phyloP scores from a whole-genome alignment of 2,329 filamentous ascomycete species.

The Myriosclerotinia curreyana region DNA sequence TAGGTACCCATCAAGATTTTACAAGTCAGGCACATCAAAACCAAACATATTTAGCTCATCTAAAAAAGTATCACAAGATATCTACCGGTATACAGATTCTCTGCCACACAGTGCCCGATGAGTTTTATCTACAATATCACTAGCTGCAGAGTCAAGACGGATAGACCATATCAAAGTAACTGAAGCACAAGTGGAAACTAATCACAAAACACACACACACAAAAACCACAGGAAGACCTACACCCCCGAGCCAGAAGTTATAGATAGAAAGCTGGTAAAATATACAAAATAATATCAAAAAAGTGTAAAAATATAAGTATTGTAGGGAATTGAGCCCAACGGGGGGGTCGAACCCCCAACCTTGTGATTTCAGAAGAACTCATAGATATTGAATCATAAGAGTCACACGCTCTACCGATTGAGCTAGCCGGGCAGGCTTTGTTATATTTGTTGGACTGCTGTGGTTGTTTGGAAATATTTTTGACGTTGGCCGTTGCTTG shows the following conservation, averaged over 20 bases:
- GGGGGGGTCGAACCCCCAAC: slow-evolving; percentile 19
- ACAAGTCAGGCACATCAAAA: neutral
- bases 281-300: neutral
- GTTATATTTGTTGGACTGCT: neutral
- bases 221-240: too few relatives aligned
- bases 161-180: neutral
- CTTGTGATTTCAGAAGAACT: slow-evolving; percentile 17
- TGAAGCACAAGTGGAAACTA: neutral
- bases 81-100: neutral
- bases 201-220: neutral
- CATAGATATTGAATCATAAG: slow-evolving; percentile 26
- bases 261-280: too few relatives aligned
- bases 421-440: slow-evolving; percentile 34
- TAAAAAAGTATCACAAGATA: neutral
- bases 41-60: neutral
- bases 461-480: neutral
- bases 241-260: too few relatives aligned
- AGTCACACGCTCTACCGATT: slow-evolving; percentile 39
- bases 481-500: fast-evolving
- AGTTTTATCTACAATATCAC: neutral
- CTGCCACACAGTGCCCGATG: neutral
- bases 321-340: slow-evolving; percentile 19
- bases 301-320: neutral
- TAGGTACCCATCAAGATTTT: neutral
- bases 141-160: neutral